phyloP scores from a whole-genome alignment of 2,329 filamentous ascomycete species.

The Beauveria bassiana region DNA sequence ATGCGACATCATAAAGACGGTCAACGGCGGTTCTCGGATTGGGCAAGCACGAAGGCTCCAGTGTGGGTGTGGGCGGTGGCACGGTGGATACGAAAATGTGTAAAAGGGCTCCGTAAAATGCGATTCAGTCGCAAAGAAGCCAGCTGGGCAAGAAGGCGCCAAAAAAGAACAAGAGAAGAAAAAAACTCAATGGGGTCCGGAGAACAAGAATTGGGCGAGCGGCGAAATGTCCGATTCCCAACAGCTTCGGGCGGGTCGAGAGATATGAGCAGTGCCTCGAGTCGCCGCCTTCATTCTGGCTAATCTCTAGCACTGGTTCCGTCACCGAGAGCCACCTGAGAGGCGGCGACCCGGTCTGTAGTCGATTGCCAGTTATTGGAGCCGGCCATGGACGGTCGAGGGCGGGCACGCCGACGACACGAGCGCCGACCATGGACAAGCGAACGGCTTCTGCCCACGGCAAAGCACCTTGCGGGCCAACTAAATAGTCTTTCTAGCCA shows the following conservation, averaged over 20 bases:
- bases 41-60: background rate
- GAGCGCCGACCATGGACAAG: background rate
- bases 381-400: background rate
- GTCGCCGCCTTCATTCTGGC: background rate
- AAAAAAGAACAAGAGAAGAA: background rate
- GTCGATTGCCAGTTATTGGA: background rate
- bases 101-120: constrained; percentile 3
- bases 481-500: background rate
- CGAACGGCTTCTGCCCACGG: constrained; percentile 1
- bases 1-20: constrained; percentile 11
- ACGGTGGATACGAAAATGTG: background rate
- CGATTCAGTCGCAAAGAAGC: constrained; percentile 5
- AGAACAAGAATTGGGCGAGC: constrained; percentile 3
- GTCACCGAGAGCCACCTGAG: constrained; percentile 5
- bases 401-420: constrained; percentile 6
- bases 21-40: constrained; percentile 13
- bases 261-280: background rate
- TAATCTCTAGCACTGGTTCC: background rate
- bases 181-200: background rate
- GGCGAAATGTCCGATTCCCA: constrained; percentile 10
- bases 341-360: background rate
- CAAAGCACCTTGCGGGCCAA: background rate
- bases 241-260: constrained; percentile 5
- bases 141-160: background rate
- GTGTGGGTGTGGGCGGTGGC: background rate